Conservation (phyloP, 1,284 basidiomycete genomes). For the Puccinia novopanici region DNA sequence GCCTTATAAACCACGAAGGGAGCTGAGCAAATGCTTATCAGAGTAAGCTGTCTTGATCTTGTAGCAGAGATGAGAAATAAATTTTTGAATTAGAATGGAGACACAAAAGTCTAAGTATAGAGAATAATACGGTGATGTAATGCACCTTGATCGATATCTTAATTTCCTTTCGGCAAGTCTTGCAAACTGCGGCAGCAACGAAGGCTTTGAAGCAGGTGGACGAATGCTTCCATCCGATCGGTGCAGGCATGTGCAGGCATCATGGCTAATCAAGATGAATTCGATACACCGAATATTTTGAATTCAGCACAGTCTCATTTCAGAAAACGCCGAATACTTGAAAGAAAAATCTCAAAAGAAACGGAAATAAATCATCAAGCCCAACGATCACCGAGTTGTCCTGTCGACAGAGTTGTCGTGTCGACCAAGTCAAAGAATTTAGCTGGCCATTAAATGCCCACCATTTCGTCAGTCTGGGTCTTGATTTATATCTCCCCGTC, state of each 20-base stretch:
- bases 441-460: slow-evolving; percentile 78
- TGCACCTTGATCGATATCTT: too few species aligned
- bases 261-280: slow-evolving; percentile 73
- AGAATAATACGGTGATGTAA: too few species aligned
- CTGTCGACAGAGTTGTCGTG: too few species aligned
- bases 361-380: slow-evolving; percentile 58
- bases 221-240: slow-evolving; percentile 80
- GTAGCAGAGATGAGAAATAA: neutral
- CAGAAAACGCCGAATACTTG: slow-evolving; percentile 80
- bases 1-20: slow-evolving; percentile 48
- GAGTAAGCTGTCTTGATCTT: slow-evolving; percentile 31
- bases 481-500: too few species aligned
- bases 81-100: too few species aligned
- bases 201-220: slow-evolving; percentile 85
- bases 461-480: slow-evolving; percentile 87
- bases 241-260: slow-evolving; percentile 82
- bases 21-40: slow-evolving; percentile 45
- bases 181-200: slow-evolving; percentile 79
- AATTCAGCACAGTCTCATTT: slow-evolving; percentile 85
- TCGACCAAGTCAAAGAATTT: slow-evolving; percentile 65
- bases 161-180: slow-evolving; percentile 76
- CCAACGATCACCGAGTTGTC: slow-evolving; percentile 45
- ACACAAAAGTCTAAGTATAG: too few species aligned
- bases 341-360: slow-evolving; percentile 60
- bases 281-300: slow-evolving; percentile 73